Base-by-base conservation (phyloP, 2,329 filamentous ascomycete species). In the Podosphaera fusca region DNA sequence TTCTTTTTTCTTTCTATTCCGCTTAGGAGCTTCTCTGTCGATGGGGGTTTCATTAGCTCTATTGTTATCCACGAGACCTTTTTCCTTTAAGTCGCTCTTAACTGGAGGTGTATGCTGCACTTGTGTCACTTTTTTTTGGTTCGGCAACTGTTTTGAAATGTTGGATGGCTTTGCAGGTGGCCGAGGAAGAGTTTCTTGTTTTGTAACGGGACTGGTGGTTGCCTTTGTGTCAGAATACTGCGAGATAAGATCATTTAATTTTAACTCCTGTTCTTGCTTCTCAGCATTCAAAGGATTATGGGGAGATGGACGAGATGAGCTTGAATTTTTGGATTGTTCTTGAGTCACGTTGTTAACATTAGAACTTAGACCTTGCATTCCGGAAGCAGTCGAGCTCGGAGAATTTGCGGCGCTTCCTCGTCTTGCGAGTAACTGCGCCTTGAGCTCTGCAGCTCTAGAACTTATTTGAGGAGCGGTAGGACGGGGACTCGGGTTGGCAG, bases 371-470 rank as follows among this genome's bases (percentile, higher is more conserved):
- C 34, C 53, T 51, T 29, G 12, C 9, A 35, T 52, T 30, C 12
- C 33, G 49, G 58, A 56, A 36, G 61, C 58, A 57, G 64, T 62
- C 8, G 30, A 14, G 14, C 63, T 63, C 45, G 60, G 60, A 57
- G 64, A 63, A 46, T 50, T 59, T 31, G 57, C 60, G 58, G 62
- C 59, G 36, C 58, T 59, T 59, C 61, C 60, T 59, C 59, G 61
- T 53, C 59, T 59, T 54, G 61, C 65, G 52, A 68, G 51, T 33
- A 68, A 56, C 57, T 64, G 56, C 46, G 64, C 66, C 52, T 66
- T 68, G 35, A 68, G 54, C 60, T 67, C 63, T 47, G 63, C 64
- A 30, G 65, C 65, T 61, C 64, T 61, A 12, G 62, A 61, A 56
- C 61, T 64, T 34, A 67, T 61, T 42, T 63, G 61, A n/a, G 60